A percentile compares a stretch with the other conserved stretches of the same genome.
Evolutionary conservation across 306 rosid species (phyloP).

Genomic region (Castanea crenata): DNA sequence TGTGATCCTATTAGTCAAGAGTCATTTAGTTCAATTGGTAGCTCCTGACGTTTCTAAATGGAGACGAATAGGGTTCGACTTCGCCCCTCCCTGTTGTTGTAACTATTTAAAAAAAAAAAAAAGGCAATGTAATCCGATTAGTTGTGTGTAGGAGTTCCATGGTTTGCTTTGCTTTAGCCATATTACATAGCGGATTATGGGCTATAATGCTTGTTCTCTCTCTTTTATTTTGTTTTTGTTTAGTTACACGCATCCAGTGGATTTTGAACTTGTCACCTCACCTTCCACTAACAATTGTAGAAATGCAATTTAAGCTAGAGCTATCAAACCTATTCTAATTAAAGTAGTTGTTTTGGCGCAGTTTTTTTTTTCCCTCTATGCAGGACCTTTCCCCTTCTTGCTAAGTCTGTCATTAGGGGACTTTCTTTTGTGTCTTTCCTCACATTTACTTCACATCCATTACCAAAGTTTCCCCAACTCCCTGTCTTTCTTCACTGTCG

Average conservation of each 20-base stretch:
- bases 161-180: no score
- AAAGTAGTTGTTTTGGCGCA: neutral
- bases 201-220: neutral
- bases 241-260: no score
- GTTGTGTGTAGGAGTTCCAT: no score
- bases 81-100: no score
- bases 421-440: neutral
- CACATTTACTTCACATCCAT: neutral
- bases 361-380: neutral
- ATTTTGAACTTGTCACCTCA: no score
- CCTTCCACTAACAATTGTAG: no score
- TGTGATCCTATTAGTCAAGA: neutral
- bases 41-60: no score
- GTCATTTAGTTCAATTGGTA: no score
- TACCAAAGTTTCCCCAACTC: neutral
- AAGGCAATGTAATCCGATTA: neutral
- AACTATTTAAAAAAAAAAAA: no score
- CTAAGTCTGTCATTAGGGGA: neutral
- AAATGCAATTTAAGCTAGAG: no score
- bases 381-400: neutral
- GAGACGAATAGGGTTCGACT: no score
- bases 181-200: neutral
- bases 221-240: no score
- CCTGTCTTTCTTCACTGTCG: neutral
- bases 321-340: neutral